Conservation (phyloP, 2,329 filamentous ascomycete species). For the Venturia pyrina region DNA sequence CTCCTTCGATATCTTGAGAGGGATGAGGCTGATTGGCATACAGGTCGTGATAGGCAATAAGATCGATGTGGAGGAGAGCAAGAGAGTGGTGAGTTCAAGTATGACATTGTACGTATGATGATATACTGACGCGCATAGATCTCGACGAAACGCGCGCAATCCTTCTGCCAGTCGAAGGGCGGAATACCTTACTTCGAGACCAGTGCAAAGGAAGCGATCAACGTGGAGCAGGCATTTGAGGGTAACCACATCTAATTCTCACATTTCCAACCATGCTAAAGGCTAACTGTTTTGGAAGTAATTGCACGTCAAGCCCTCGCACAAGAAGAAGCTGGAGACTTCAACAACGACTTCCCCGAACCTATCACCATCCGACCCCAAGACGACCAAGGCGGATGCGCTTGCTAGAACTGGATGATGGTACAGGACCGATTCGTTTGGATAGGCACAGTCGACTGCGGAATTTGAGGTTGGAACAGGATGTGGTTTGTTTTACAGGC, state of each 20-base stretch:
- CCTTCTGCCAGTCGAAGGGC: constrained; percentile 95
- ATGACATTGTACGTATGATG: not conserved
- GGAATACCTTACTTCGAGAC: constrained; percentile 99
- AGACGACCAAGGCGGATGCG: constrained; percentile 83
- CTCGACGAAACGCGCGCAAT: constrained; percentile 89
- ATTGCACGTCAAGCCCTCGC: constrained; percentile 92
- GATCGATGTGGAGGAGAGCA: constrained; percentile 96
- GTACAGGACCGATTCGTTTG: not conserved
- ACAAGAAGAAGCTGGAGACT: constrained; percentile 96
- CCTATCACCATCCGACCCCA: constrained; percentile 98
- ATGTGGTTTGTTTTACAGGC: not conserved
- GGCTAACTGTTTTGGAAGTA: constrained; percentile 47
- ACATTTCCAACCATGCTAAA: constrained; percentile 19
- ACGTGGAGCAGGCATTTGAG: constrained; percentile 81
- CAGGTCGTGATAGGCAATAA: constrained; percentile 96
- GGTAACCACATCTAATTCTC: constrained; percentile 39
- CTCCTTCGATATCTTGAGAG: not conserved
- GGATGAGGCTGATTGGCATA: not conserved
- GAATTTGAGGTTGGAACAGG: not conserved
- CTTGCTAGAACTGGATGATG: constrained; percentile 52
- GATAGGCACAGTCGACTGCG: not conserved
- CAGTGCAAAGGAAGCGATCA: constrained; percentile 96
- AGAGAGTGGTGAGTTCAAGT: constrained; percentile 62
- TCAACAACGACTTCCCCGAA: constrained; percentile 93
- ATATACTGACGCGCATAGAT: constrained; percentile 47